A percentile compares a stretch with the other conserved stretches of the same genome.
These are phyloP conservation scores for Entomortierella chlamydospora DNA, from an alignment of 192 early-diverging fungal species.

Conservation along the genomic window DNA sequence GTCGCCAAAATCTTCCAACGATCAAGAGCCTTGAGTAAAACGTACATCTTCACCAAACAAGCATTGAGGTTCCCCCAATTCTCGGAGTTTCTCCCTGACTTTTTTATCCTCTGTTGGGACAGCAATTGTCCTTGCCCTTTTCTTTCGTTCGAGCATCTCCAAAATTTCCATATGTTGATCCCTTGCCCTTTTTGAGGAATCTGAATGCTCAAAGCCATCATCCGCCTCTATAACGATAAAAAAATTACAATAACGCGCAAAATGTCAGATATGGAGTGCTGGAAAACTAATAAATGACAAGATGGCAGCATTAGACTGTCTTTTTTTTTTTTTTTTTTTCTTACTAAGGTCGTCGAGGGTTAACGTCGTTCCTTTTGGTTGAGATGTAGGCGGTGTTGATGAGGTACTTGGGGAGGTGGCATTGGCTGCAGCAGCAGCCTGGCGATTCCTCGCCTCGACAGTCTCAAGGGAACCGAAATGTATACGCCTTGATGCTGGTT, in stretches of 20 bases:
- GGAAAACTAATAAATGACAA: too few species aligned
- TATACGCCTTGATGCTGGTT: slow-evolving; percentile 61
- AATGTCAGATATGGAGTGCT: too few species aligned
- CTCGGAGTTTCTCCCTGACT: slow-evolving; percentile 80
- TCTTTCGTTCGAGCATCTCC: slow-evolving; percentile 81
- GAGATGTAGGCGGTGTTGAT: slow-evolving; percentile 8
- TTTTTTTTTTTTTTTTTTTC: not conserved
- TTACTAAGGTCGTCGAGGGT: slow-evolving; percentile 40
- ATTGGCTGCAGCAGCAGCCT: slow-evolving; percentile 29
- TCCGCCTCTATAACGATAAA: slow-evolving; percentile 24
- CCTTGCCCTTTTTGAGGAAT: slow-evolving; percentile 57
- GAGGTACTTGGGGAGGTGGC: not conserved
- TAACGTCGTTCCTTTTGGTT: slow-evolving; percentile 6
- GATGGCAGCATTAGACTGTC: too few species aligned
- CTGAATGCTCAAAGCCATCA: slow-evolving; percentile 57
- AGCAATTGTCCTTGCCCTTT: slow-evolving; percentile 79
- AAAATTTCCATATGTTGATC: slow-evolving; percentile 66
- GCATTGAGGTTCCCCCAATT: slow-evolving; percentile 87
- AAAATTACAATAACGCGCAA: not conserved
- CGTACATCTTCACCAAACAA: slow-evolving; percentile 94
- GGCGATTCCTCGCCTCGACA: slow-evolving; percentile 60
- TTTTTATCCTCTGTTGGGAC: slow-evolving; percentile 91
- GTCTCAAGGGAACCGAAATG: slow-evolving; percentile 73
- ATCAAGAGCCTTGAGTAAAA: not conserved
- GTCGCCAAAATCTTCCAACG: slow-evolving; percentile 19